Conservation (phyloP, 495 filamentous ascomycete species). For the Achaetomiella virescens region DNA sequence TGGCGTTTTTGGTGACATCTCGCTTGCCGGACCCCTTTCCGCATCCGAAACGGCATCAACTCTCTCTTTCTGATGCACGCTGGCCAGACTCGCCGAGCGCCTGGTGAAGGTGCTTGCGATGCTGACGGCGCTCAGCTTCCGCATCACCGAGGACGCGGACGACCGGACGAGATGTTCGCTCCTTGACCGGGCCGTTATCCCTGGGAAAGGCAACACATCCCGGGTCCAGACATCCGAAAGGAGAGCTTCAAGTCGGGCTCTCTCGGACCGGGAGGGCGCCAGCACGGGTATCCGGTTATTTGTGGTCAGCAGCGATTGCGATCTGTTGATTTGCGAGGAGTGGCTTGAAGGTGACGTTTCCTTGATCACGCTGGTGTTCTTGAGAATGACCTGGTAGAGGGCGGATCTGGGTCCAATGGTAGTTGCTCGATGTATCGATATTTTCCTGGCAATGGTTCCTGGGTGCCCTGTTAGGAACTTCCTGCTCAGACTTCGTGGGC, state of each 20-base stretch:
- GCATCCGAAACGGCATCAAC: conserved; percentile 4
- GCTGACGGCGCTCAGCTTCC: conserved; percentile 71
- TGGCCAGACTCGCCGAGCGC: conserved; percentile 41
- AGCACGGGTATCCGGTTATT: conserved; percentile 55
- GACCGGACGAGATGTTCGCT: conserved; percentile 61
- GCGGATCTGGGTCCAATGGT: conserved; percentile 57
- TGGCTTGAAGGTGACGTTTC: conserved; percentile 38
- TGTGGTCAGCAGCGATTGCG: conserved; percentile 62
- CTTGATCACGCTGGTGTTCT: conserved; percentile 72
- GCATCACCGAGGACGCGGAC: conserved; percentile 72
- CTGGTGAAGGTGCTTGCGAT: conserved; percentile 59
- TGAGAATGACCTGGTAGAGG: conserved; percentile 74
- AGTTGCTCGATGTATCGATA: conserved; percentile 73
- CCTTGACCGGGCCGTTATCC: conserved; percentile 60
- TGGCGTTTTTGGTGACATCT: background rate
- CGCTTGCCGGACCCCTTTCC: background rate
- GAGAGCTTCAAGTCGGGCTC: conserved; percentile 68
- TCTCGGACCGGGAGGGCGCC: conserved; percentile 64
- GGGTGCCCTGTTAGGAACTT: conserved; percentile 10
- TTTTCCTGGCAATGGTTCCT: conserved; percentile 65
- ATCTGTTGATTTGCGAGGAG: conserved; percentile 55
- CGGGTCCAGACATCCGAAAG: conserved; percentile 79
- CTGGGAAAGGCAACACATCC: conserved; percentile 78
- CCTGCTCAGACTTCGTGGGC: background rate
- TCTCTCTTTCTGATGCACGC: conserved; percentile 17